Percentiles rank a stretch among this genome's conserved stretches.
phyloP scores from a whole-genome alignment of 2,329 filamentous ascomycete species.

The Achaetomium macrosporum region DNA sequence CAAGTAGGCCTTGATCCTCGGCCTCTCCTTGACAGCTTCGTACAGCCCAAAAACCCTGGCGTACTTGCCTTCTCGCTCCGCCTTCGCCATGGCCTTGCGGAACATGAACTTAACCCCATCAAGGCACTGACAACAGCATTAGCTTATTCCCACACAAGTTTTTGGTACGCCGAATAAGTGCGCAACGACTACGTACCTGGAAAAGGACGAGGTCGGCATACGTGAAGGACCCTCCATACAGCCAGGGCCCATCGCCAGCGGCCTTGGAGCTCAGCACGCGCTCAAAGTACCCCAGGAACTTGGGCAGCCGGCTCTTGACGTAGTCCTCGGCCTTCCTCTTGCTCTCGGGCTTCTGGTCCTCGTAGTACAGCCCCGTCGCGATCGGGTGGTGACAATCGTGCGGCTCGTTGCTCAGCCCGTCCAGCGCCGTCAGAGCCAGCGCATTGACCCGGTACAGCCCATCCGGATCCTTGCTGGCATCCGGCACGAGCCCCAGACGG shows the following conservation, averaged over 20 bases:
- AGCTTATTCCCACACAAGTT: background rate
- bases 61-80: constrained; percentile 53
- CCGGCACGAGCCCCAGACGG: constrained; percentile 49
- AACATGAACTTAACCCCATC: constrained; percentile 62
- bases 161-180: too few relatives aligned
- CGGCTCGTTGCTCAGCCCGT: constrained; percentile 62
- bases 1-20: constrained; percentile 63
- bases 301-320: constrained; percentile 58
- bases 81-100: constrained; percentile 55
- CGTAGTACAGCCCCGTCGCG: constrained; percentile 55
- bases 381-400: constrained; percentile 75
- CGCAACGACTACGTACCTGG: constrained; percentile 44
- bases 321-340: constrained; percentile 53
- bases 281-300: constrained; percentile 67
- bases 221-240: constrained; percentile 59
- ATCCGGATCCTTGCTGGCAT: constrained; percentile 34
- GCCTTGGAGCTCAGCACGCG: constrained; percentile 54
- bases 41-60: constrained; percentile 58
- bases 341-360: constrained; percentile 67
- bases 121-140: constrained; percentile 35
- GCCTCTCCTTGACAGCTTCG: constrained; percentile 54
- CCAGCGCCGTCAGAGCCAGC: constrained; percentile 63
- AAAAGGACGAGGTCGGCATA: constrained; percentile 71
- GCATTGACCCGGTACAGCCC: constrained; percentile 55
- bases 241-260: constrained; percentile 53